Evolutionary conservation across 257 asterid genomes (phyloP), one percentile per base, ranked within the genome.

Genomic region (Gynochthodes officinalis): DNA sequence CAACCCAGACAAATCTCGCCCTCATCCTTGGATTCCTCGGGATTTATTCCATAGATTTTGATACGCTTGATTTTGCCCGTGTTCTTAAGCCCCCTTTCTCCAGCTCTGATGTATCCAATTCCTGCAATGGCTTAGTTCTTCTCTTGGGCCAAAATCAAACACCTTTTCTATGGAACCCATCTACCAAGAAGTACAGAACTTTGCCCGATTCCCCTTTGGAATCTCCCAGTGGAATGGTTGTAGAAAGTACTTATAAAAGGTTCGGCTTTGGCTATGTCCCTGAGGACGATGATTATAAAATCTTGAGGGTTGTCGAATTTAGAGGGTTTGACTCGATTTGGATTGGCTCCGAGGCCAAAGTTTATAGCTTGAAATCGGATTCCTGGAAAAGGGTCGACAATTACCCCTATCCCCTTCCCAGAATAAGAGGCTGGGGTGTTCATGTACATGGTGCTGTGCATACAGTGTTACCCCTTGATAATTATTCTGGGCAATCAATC

Each of bases 231-330:
- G 80, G 67, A 25, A 30, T 55, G 13, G 35, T 35, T 44, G 70
- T 76, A 7, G 81, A 54, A 9, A 73, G 71, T 25, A 42, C 21
- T 4, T 75, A 55, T 5, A 65, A 75, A 12, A 77, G 77, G 2
- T 84, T 70, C 23, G 96, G 88, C 0, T 81, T 89, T n/a, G 92
- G 86, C 2, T 86, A 82, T 52, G 90, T 85, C 64, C 70, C 73
- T 19, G 43, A 30, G 7, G 75, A 59, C 14, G 87, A 89, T 52
- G 96, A 89, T 52, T 89, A 86, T 57, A 89, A 80, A 79, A 88
- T 89, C 18, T 43, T 82, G 15, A 75, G 75, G 43, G 77, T 73
- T 2, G 80, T 77, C 14, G 90, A 84, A 54, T 80, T 71, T 53
- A 74, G 87, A 62, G 73, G 70, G 21, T 43, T 46, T 33, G 80